These are phyloP conservation scores for Brettanomyces custersianus DNA, from an alignment of 805 yeast species.

Conservation along the genomic window DNA sequence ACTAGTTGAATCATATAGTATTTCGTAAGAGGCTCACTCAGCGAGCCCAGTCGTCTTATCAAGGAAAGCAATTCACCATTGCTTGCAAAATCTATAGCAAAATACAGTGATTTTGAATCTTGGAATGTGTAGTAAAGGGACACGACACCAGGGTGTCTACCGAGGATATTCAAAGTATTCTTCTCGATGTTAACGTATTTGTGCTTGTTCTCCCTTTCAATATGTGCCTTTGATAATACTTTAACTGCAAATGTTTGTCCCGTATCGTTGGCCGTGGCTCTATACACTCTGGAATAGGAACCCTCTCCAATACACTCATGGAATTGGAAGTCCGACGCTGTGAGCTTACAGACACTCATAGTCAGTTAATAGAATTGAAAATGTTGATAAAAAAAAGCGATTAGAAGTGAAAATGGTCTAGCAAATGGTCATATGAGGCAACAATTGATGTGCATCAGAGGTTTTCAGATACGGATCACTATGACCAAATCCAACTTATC, in stretches of 20 bases:
- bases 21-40: slow-evolving; percentile 64
- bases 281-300: slow-evolving; percentile 87
- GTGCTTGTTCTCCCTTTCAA: slow-evolving; percentile 87
- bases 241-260: slow-evolving; percentile 81
- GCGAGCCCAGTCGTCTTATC: slow-evolving; percentile 67
- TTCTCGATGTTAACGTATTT: slow-evolving; percentile 96
- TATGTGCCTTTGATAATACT: slow-evolving; percentile 84
- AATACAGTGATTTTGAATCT: slow-evolving; percentile 78
- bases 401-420: no score
- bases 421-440: no score
- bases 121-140: slow-evolving; percentile 91
- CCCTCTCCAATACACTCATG: slow-evolving; percentile 92
- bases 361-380: no score
- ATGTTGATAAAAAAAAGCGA: no score
- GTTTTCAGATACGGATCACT: no score
- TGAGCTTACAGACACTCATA: slow-evolving; percentile 33
- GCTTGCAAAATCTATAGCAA: slow-evolving; percentile 89
- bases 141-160: slow-evolving; percentile 92
- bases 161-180: slow-evolving; percentile 76
- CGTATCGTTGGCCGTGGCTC: slow-evolving; percentile 71
- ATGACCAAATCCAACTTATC: no score
- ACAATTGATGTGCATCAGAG: no score
- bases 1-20: slow-evolving; percentile 81
- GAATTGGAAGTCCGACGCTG: slow-evolving; percentile 81
- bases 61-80: slow-evolving; percentile 87